Evolutionary conservation across 495 filamentous ascomycete genomes (phyloP), one percentile per base, ranked within the genome.

Genomic region (Trichoderma orchidacearum): DNA sequence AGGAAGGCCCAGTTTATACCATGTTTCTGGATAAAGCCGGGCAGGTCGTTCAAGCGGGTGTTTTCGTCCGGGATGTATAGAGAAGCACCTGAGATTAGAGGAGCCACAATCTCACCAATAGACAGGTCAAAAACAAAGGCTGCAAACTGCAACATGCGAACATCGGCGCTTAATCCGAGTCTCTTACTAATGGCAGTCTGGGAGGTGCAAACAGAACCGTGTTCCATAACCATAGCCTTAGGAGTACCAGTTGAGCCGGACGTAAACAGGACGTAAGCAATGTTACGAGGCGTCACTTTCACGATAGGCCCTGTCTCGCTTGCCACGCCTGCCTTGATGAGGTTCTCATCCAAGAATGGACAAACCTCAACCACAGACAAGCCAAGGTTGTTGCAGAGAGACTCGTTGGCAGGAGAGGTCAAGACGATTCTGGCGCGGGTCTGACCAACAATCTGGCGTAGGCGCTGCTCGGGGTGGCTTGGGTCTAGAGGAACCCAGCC

Each of bases 171-270:
- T 13, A 32, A 25, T 21, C 27, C 51, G 11, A 53, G 51, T 30
- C 11, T 17, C 28, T 31, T 15, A 7, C 29, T 12, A 17, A 34
- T 53, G 15, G 51, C 51, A 25, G 51, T 34, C 15, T 53, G 51
- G 8, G 29, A 30, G 28, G 69, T 67, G 32, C 63, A 66, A 17
- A 76, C 63, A n/a, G 65, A 50, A 21, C 61, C 59, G 35, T 79
- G 75, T 12, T 72, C 61, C 5, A 74, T 70, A 30, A 77, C 54
- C 17, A 74, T 63, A 23, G 74, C 56, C 58, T 67, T 63, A 0
- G 81, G 76, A 5, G 70, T 72, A 1, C 80, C 80, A 0, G 80
- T 82, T 9, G 70, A 75, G 1, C 80, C 80, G 62, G 74, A 71
- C 2, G 79, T 82, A 58, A 76, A 81, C 11, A 79, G 67, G 17